A percentile compares a stretch with the other conserved stretches of the same genome.
Conservation (phyloP, 495 filamentous ascomycete species). For the Hyaloscypha finlandica region DNA sequence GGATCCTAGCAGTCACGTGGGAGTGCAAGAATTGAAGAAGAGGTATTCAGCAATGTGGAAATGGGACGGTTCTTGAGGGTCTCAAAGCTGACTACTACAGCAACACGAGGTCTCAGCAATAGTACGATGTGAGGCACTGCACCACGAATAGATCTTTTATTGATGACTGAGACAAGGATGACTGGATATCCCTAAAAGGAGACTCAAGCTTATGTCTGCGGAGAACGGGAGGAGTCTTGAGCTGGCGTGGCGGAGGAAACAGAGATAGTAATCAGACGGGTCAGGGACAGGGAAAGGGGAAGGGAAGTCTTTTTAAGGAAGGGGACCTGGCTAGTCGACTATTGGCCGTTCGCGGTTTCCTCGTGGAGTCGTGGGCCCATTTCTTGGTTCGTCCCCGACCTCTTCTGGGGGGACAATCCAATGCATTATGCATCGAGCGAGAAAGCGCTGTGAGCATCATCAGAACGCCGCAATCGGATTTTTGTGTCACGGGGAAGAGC, state of each 20-base stretch:
- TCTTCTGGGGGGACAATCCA: not conserved
- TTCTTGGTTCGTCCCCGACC: not conserved
- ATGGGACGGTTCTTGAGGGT: conserved; percentile 11
- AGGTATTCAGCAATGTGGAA: not conserved
- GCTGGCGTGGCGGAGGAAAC: not conserved
- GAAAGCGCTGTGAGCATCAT: not conserved
- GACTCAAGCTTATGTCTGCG: not conserved
- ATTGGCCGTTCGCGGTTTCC: too few species aligned
- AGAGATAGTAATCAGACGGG: not conserved
- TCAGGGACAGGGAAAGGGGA: not conserved
- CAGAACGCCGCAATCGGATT: conserved; percentile 14
- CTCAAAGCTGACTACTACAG: conserved; percentile 29
- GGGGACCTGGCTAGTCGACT: not conserved
- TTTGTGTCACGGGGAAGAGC: conserved; percentile 13
- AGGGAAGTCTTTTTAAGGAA: not conserved
- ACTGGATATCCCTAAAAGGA: conserved; percentile 19
- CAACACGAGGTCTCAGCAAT: conserved; percentile 29
- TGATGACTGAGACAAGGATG: conserved; percentile 17
- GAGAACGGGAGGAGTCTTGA: not conserved
- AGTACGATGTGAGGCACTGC: conserved; percentile 22
- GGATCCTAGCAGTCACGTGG: conserved; percentile 27
- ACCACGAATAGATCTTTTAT: conserved; percentile 28
- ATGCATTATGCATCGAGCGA: not conserved
- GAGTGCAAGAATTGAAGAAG: conserved; percentile 4
- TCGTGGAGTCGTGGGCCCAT: too few species aligned